These are phyloP conservation scores for Trifolium dubium DNA, from an alignment of 306 rosid species.

Conservation along the genomic window DNA sequence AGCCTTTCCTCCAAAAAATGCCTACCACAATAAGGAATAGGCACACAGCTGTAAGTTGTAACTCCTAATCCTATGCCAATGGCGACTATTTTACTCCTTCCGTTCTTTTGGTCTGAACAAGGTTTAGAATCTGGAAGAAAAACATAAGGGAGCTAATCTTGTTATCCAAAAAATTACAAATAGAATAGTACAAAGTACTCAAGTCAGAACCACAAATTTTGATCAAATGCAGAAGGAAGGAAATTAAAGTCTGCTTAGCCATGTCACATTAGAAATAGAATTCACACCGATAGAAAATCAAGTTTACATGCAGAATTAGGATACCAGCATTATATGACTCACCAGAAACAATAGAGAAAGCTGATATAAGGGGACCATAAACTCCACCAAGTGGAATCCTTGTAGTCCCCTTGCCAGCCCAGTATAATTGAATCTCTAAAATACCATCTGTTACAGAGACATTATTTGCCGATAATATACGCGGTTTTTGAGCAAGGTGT, in stretches of 20 bases:
- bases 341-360: slow-evolving; percentile 69
- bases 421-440: slow-evolving; percentile 59
- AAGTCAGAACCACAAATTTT: slow-evolving; percentile 13
- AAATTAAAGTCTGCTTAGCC: slow-evolving; percentile 1
- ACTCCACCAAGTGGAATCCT: slow-evolving; percentile 50
- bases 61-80: slow-evolving; percentile 51
- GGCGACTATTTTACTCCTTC: slow-evolving; percentile 12
- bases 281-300: too few species aligned
- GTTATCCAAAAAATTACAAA: slow-evolving; percentile 21
- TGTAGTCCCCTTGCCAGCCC: slow-evolving; percentile 77
- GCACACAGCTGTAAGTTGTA: slow-evolving; percentile 40
- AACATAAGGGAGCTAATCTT: not conserved
- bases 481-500: slow-evolving; percentile 51
- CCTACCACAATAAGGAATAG: slow-evolving; percentile 43
- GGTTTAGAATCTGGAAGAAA: slow-evolving; percentile 46
- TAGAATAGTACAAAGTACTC: slow-evolving; percentile 32
- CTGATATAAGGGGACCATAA: slow-evolving; percentile 76
- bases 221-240: slow-evolving; percentile 24
- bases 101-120: slow-evolving; percentile 38
- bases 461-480: slow-evolving; percentile 25
- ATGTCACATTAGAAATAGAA: not conserved
- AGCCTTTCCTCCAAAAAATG: slow-evolving; percentile 45
- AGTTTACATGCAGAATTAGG: too few species aligned
- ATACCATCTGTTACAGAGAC: slow-evolving; percentile 45
- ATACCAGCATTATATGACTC: too few species aligned